Evolutionary conservation across 805 yeast species (phyloP).

Genomic region (Wickerhamomyces xylosicus): DNA sequence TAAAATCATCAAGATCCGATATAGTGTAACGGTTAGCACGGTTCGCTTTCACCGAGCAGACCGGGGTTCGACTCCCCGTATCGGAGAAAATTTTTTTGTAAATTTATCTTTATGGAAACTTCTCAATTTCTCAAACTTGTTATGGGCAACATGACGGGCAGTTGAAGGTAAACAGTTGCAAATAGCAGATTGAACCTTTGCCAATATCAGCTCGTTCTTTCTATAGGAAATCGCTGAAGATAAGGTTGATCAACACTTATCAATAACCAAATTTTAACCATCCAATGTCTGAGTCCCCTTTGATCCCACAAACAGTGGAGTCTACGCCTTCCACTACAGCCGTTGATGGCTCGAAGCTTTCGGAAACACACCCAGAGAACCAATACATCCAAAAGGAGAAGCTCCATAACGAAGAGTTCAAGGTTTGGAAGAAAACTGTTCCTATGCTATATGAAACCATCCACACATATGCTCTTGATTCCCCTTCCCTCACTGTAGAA

Average conservation of each 20-base stretch:
- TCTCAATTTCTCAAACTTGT: background rate
- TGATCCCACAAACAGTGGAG: background rate
- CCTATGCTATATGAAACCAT: constrained; percentile 67
- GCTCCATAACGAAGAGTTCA: constrained; percentile 64
- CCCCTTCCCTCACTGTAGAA: constrained; percentile 49
- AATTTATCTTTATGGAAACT: no score
- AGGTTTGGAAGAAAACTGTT: constrained; percentile 75
- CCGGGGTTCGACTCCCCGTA: constrained; percentile 9
- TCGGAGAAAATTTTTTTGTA: constrained; percentile 3
- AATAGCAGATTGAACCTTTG: no score
- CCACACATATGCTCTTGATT: constrained; percentile 45
- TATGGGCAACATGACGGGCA: no score
- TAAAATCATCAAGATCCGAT: constrained; percentile 1
- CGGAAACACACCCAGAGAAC: constrained; percentile 1
- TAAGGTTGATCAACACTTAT: no score
- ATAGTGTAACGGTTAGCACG: constrained; percentile 7
- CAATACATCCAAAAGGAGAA: constrained; percentile 51
- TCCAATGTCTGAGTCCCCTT: background rate
- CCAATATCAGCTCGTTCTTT: no score
- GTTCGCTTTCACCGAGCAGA: constrained; percentile 6
- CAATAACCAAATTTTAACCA: no score
- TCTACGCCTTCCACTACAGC: background rate
- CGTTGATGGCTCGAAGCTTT: background rate
- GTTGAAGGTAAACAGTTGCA: no score
- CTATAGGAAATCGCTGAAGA: no score